Conservation (phyloP, 2,329 filamentous ascomycete species). For the Fusarium humuli region DNA sequence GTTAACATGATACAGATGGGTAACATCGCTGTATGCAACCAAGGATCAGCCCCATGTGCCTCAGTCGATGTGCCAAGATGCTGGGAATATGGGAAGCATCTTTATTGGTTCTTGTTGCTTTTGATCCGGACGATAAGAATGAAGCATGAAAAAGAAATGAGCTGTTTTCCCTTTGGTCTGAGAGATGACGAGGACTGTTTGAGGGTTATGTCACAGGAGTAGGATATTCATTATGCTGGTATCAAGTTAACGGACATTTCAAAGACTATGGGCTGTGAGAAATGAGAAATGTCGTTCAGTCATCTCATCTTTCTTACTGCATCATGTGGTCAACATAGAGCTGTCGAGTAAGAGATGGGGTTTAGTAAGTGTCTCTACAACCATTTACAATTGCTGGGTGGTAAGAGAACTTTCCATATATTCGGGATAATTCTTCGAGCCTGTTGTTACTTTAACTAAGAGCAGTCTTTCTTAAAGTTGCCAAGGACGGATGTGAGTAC, state of each 20-base stretch:
- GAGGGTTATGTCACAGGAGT: neutral
- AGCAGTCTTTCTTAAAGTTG: too few species aligned
- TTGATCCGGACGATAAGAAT: constrained; percentile 6
- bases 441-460: too few species aligned
- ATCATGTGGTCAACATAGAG: neutral
- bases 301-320: neutral
- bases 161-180: neutral
- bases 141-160: neutral
- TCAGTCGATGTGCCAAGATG: constrained; percentile 24
- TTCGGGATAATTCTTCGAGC: neutral
- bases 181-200: neutral
- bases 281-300: neutral
- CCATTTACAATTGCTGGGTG: neutral
- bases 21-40: neutral
- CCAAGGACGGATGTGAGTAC: too few species aligned
- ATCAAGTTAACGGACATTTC: neutral
- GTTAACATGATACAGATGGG: constrained; percentile 28
- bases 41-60: constrained; percentile 8
- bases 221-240: neutral
- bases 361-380: neutral
- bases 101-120: constrained; percentile 13
- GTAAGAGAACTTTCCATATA: neutral
- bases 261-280: neutral
- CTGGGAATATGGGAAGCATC: neutral
- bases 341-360: neutral